Evolutionary conservation across 805 yeast species (phyloP), one percentile per base, ranked within the genome.

Genomic region (Starmerella bombicola): DNA sequence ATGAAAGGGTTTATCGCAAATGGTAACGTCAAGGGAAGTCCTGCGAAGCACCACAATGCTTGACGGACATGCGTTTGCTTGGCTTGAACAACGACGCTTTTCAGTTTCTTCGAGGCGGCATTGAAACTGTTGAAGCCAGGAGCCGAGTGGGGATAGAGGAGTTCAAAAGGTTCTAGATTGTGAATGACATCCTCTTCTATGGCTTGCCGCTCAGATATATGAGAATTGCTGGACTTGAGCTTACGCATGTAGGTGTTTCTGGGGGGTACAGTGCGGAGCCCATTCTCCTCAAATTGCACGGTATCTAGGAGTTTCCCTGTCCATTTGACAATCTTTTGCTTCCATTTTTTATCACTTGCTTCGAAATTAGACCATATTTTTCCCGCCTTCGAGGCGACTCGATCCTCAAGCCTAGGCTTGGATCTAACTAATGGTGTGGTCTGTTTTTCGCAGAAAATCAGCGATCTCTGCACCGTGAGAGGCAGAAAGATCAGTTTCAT

Each of bases 21-120:
- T 2, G 97, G 97, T 3, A 83, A 51, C 0, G 93, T 75, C 33
- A 86, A 48, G 2, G 96, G 96, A 3, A 88, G 59, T 3, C 76
- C 75, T 13, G 77, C 43, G 1, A 72, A 67, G 49, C 80, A 73
- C 29, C 65, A 48, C 2, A 71, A 35, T 47, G 79, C 67, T 50
- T 71, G 70, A 53, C 70, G 76, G 38, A 59, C 60, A 53, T 86
- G 94, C 35, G 65, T 63, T n/a, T 64, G 49, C 29, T 67, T 55
- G 9, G 79, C 76, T 1, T 55, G 48, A 9, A 57, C 53, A 13
- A 74, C 66, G 40, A 80, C 56, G 43, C 74, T 73, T 1, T 45
- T 38, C 6, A 44, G 28, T n/a, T 17, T 22, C 2, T 33, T 20
- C 4, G 47, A 35, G 3, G 70, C 63, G 5, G 54, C 48, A 1